Evolutionary conservation across 2,329 filamentous ascomycete genomes (phyloP), one percentile per base, ranked within the genome.

Genomic region (Colletotrichum sp.): DNA sequence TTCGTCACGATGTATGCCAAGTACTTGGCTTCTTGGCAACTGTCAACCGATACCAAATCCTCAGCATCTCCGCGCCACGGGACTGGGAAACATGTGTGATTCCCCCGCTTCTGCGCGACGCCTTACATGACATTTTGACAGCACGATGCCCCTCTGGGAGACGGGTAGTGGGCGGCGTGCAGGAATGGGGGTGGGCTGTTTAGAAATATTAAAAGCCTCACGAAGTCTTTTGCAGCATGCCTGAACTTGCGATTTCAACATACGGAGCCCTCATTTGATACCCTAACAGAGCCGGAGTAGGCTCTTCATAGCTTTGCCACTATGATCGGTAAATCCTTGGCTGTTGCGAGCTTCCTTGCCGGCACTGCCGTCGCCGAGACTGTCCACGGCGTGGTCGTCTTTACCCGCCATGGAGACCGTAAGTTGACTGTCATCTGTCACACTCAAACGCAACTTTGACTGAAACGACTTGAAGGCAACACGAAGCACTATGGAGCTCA

Each of bases 371-470:
- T 83, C 10, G 82, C 83, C 8, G 83, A 84, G 78, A 83, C 82
- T 0, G 78, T 84, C 15, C 83, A 82, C 39, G 83, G 83, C 28
- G 82, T 80, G 4, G 81, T 84, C 9, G 80, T 85, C 30, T 84
- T 84, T 71, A 80, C 78, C 52, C 83, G 83, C 26, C 83, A 85
- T 62, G 83, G 83, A 16, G 83, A 84, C 70, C 80, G 83, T 84
- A 77, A 49, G 82, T 79, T 34, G 28, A 26, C 6, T 24, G 18
- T n/a, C 18, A 16, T 12, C 4, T 12, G 21, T 3, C 4, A 24
- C 3, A 13, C 15, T 12, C 15, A 5, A 6, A 36, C 2, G 18
- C 39, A n/a, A n/a, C 1, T 5, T 16, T 21, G 9, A 13, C 28
- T 26, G 36, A 52, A 15, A 77, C 24, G 64, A 32, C 6, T 15